These are phyloP conservation scores for Mycena belliarum DNA, from an alignment of 768 basidiomycete species.

Conservation along the genomic window DNA sequence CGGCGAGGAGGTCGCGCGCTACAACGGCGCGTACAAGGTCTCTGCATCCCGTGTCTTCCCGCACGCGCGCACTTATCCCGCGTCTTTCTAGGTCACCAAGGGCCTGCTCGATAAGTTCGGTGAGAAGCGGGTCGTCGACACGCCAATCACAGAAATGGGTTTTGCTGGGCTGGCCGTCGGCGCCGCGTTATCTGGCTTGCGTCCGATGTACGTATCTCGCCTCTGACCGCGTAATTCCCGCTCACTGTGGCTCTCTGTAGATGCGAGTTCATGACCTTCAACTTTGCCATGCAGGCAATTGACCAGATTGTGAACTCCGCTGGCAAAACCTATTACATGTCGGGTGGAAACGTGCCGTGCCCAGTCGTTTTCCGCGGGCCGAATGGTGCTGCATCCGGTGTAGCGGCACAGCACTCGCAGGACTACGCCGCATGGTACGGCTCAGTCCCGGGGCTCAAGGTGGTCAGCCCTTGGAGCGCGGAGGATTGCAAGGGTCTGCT, in stretches of 20 bases:
- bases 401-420: constrained; percentile 96
- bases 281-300: constrained; percentile 99
- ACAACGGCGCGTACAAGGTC: constrained; percentile 97
- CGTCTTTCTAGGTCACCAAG: constrained; percentile 81
- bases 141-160: constrained; percentile 97
- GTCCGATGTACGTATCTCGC: constrained; percentile 70
- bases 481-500: constrained; percentile 98
- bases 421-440: constrained; percentile 97
- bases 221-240: constrained; percentile 13
- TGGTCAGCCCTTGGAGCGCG: constrained; percentile 96
- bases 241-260: constrained; percentile 36
- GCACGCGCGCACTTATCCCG: not conserved
- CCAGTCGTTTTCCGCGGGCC: constrained; percentile 99
- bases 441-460: constrained; percentile 92
- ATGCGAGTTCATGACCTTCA: constrained; percentile 99
- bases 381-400: constrained; percentile 97
- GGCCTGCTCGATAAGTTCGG: constrained; percentile 99
- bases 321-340: constrained; percentile 99
- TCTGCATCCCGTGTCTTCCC: not conserved
- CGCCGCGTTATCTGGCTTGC: constrained; percentile 89
- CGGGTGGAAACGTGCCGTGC: constrained; percentile 97
- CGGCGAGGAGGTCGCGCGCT: constrained; percentile 97
- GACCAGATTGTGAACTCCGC: constrained; percentile 99
- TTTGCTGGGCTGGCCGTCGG: constrained; percentile 97
- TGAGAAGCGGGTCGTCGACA: constrained; percentile 97